Evolutionary conservation across 306 rosid species (phyloP).

Genomic region (Sechiopsis laciniata): DNA sequence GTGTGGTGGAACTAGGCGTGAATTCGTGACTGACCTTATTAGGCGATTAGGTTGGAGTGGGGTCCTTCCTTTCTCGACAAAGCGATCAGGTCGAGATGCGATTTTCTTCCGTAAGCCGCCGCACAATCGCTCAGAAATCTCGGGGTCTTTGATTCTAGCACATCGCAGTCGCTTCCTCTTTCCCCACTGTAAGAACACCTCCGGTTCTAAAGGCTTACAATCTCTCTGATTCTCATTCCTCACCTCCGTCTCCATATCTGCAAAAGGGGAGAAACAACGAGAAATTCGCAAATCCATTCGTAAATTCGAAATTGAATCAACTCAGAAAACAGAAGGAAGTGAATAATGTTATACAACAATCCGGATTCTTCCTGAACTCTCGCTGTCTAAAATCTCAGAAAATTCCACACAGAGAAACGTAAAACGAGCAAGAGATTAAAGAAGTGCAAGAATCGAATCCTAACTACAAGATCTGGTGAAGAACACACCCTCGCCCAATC

Average conservation of each 20-base stretch:
- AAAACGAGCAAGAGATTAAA: neutral
- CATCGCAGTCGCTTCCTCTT: slow-evolving; percentile 57
- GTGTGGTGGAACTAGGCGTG: neutral
- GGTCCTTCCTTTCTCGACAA: slow-evolving; percentile 41
- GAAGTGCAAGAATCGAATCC: slow-evolving; percentile 12
- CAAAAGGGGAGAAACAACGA: neutral
- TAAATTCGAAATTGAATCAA: slow-evolving; percentile 16
- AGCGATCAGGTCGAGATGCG: slow-evolving; percentile 34
- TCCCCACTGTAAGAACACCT: slow-evolving; percentile 76
- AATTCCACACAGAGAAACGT: neutral
- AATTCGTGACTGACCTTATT: slow-evolving; percentile 39
- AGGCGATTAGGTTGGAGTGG: slow-evolving; percentile 54
- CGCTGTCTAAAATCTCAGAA: neutral
- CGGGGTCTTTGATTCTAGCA: slow-evolving; percentile 65
- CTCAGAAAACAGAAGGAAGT: neutral
- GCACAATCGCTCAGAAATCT: slow-evolving; percentile 47
- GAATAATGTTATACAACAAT: neutral
- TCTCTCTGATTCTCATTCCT: slow-evolving; percentile 49
- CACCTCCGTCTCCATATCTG: slow-evolving; percentile 63
- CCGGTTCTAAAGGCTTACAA: slow-evolving; percentile 48
- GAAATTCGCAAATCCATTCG: neutral
- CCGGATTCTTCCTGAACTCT: neutral
- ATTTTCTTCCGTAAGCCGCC: slow-evolving; percentile 53
- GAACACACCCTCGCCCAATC: slow-evolving; percentile 10
- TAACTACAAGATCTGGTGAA: slow-evolving; percentile 43